phyloP scores from a whole-genome alignment of 1,139 yeast genomes.

The Taphrina sp. region DNA sequence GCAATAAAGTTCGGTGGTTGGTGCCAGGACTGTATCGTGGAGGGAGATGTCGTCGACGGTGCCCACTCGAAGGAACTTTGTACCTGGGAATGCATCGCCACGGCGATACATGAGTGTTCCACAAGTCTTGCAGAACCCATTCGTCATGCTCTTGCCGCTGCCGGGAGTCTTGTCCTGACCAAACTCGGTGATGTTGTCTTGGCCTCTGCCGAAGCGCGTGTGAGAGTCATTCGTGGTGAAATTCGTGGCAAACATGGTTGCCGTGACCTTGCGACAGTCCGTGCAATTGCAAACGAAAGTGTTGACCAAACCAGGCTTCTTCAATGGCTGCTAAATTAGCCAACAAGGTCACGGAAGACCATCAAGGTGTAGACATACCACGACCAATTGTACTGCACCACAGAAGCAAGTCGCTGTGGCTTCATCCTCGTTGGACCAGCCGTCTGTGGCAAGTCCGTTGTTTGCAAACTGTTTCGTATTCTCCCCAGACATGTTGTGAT shows the following conservation, averaged over 20 bases:
- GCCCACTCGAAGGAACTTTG: constrained; percentile 8
- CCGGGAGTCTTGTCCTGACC: not conserved
- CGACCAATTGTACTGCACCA: constrained; percentile 1
- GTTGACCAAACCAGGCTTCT: too few relatives aligned
- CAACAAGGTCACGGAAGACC: too few relatives aligned
- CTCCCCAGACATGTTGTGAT: too few relatives aligned
- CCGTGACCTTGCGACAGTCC: constrained; percentile 13
- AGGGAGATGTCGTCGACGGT: constrained; percentile 1
- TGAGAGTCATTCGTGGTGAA: not conserved
- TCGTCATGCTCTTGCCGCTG: not conserved
- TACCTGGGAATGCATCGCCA: not conserved
- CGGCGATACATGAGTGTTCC: constrained; percentile 6
- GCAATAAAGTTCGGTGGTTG: constrained; percentile 1
- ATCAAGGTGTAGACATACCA: constrained; percentile 1
- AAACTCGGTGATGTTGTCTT: not conserved
- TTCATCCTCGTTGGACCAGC: too few relatives aligned
- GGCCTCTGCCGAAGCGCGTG: not conserved
- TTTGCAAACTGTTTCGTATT: too few relatives aligned
- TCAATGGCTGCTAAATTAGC: too few relatives aligned
- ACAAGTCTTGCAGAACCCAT: not conserved
- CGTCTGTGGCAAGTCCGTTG: too few relatives aligned
- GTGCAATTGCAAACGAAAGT: constrained; percentile 10
- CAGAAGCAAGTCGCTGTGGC: constrained; percentile 6
- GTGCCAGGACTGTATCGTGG: constrained; percentile 1
- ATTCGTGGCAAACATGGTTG: constrained; percentile 5